Evolutionary conservation across 202 grass and related monocot genomes (phyloP), one percentile per base, ranked within the genome.

Genomic region (Panicum virgatum): DNA sequence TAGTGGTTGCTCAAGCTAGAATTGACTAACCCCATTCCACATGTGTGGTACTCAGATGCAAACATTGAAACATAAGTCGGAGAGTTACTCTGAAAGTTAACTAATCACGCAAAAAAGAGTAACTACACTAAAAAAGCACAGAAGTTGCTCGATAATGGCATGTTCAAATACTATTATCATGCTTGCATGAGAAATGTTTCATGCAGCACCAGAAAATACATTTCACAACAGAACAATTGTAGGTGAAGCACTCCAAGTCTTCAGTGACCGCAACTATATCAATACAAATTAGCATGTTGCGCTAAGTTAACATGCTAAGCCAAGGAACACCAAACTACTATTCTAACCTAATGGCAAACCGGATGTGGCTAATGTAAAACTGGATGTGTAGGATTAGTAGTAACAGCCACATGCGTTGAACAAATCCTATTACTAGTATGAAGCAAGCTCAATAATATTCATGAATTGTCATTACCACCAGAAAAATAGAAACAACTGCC

Each of bases 371-470:
- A n/a, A n/a, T n/a, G n/a, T n/a, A n/a, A n/a, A n/a, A 20, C 9
- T 42, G 18, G 5, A 2, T 7, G 6, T 39, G 12, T 34, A 80
- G 11, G 12, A 84, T 74, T 45, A 54, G 45, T 37, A 29, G n/a
- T n/a, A 85, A 25, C 40, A 67, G 5, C 12, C 74, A 79, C 42
- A 61, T 7, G 13, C 52, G 27, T 82, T 57, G 5, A 46, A 64
- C 11, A 30, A 22, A 60, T 22, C 12, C 5, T 54, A 3, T 45
- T 19, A 45, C n/a, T 44, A 56, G 57, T 27, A 16, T 1, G 9
- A 79, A 30, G 3, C 56, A 52, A 79, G 32, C 42, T 26, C 54
- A 29, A 27, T 22, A 72, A 36, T 50, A 42, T 23, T 29, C 8
- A 60, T 30, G 32, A 81, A 19, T 37, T 16, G 37, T 54, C 12